A percentile compares a stretch with the other conserved stretches of the same genome.
Conservation (phyloP, 768 basidiomycete species). For the Gloeopeniophorella convolvens region DNA sequence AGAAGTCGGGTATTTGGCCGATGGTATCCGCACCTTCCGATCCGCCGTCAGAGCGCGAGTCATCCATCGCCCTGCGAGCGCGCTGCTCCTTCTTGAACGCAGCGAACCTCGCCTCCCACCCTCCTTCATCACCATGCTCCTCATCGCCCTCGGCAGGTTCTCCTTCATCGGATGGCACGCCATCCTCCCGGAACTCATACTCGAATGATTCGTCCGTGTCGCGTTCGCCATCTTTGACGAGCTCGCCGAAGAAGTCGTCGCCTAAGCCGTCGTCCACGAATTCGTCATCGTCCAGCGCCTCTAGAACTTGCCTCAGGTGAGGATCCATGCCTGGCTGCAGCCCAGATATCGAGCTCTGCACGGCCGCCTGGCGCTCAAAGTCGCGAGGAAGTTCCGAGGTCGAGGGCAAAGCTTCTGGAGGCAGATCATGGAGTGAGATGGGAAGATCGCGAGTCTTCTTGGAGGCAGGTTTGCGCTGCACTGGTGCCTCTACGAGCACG, state of each 20-base stretch:
- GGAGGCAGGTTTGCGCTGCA: slow-evolving; percentile 31
- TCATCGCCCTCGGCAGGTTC: slow-evolving; percentile 25
- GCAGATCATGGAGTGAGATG: slow-evolving; percentile 51
- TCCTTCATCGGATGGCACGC: slow-evolving; percentile 30
- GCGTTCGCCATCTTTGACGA: slow-evolving; percentile 68
- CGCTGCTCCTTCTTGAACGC: slow-evolving; percentile 56
- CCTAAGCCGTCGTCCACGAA: slow-evolving; percentile 75
- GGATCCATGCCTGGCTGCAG: slow-evolving; percentile 97
- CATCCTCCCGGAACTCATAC: slow-evolving; percentile 63
- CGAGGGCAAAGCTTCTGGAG: slow-evolving; percentile 68
- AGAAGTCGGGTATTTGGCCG: slow-evolving; percentile 62
- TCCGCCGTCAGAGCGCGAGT: slow-evolving; percentile 37
- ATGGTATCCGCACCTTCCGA: slow-evolving; percentile 82
- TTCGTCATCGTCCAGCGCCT: slow-evolving; percentile 93
- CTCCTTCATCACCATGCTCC: slow-evolving; percentile 30
- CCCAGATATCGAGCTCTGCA: slow-evolving; percentile 80
- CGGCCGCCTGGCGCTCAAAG: slow-evolving; percentile 67
- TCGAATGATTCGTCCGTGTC: slow-evolving; percentile 51
- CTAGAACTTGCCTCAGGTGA: slow-evolving; percentile 84
- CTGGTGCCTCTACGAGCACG: slow-evolving; percentile 72
- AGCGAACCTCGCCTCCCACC: slow-evolving; percentile 79
- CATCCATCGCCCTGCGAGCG: slow-evolving; percentile 21
- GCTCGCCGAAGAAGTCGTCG: slow-evolving; percentile 70
- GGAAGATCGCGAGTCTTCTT: slow-evolving; percentile 33
- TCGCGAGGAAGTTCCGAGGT: slow-evolving; percentile 64